Conservation (phyloP, 2,329 filamentous ascomycete species). For the Exophiala dermatitidis region DNA sequence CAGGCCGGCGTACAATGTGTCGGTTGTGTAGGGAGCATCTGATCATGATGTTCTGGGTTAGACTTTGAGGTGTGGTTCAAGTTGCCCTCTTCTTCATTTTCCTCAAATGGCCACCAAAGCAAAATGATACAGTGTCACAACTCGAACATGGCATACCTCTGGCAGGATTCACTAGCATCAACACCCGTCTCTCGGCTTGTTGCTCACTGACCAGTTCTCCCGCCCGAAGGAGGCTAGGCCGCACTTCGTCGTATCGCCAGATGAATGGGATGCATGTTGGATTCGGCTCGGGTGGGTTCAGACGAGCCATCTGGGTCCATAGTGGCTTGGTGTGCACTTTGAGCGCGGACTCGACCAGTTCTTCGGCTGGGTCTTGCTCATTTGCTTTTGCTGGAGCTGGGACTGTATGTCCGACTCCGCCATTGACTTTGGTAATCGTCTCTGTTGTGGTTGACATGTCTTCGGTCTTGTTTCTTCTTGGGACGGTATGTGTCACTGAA, state of each 20-base stretch:
- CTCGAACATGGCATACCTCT: slow-evolving; percentile 28
- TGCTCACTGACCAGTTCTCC: slow-evolving; percentile 34
- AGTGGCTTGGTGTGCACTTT: slow-evolving; percentile 32
- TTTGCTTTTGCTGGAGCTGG: slow-evolving; percentile 1
- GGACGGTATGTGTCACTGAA: no score
- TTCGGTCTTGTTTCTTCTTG: no score
- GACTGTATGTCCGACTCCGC: no score
- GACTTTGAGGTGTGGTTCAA: no score
- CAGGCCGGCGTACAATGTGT: slow-evolving; percentile 52
- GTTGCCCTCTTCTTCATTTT: no score
- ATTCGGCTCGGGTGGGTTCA: slow-evolving; percentile 25
- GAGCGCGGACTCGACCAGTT: slow-evolving; percentile 17
- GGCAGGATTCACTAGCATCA: slow-evolving; percentile 39
- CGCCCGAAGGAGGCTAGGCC: slow-evolving; percentile 33
- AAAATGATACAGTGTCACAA: no score
- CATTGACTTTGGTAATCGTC: slow-evolving; percentile 6
- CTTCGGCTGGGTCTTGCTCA: slow-evolving; percentile 10
- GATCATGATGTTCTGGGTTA: no score
- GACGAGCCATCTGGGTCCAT: slow-evolving; percentile 47
- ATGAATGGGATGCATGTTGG: slow-evolving; percentile 21
- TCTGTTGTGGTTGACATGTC: slow-evolving; percentile 9
- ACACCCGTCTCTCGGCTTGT: slow-evolving; percentile 35
- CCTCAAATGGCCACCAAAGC: no score
- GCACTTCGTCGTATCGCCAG: slow-evolving; percentile 35
- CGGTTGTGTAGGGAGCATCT: slow-evolving; percentile 32